These are phyloP conservation scores for Stephania japonica DNA, from an alignment of 164 flowering plant species.

Conservation along the genomic window DNA sequence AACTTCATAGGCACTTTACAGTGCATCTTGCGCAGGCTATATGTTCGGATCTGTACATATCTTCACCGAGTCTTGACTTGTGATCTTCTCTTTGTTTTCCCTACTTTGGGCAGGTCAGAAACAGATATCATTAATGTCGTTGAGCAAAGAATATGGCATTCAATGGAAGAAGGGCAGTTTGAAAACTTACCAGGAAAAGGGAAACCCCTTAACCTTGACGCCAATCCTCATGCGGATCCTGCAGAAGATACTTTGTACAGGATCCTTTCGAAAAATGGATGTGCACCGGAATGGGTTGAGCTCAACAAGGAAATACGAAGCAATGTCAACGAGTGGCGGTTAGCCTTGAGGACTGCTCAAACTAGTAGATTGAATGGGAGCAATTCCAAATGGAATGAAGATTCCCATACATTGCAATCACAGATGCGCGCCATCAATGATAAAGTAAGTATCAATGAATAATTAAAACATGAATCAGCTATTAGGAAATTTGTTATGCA, in stretches of 20 bases:
- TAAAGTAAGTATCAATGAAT: conserved; percentile 37
- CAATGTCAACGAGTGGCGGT: conserved; percentile 53
- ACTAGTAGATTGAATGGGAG: conserved; percentile 26
- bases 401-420: conserved; percentile 43
- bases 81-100: neutral
- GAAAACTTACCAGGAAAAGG: conserved; percentile 97
- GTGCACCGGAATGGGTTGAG: conserved; percentile 95
- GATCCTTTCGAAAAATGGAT: conserved; percentile 72
- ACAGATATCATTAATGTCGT: conserved; percentile 79
- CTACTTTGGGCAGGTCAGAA: conserved; percentile 60
- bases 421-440: conserved; percentile 61
- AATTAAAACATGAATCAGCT: neutral
- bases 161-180: conserved; percentile 92
- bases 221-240: conserved; percentile 86
- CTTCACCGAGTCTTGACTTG: neutral
- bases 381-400: conserved; percentile 49
- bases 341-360: conserved; percentile 60
- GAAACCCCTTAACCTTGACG: conserved; percentile 63
- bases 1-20: too few species aligned
- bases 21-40: neutral
- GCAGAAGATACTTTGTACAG: conserved; percentile 87
- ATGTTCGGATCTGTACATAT: neutral
- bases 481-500: neutral
- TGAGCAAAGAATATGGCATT: conserved; percentile 87
- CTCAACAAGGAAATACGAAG: conserved; percentile 80